Percentiles rank a stretch among this genome's conserved stretches.
phyloP scores from a whole-genome alignment of 2,329 filamentous ascomycete genomes.

The Sclerotinia glacialis region DNA sequence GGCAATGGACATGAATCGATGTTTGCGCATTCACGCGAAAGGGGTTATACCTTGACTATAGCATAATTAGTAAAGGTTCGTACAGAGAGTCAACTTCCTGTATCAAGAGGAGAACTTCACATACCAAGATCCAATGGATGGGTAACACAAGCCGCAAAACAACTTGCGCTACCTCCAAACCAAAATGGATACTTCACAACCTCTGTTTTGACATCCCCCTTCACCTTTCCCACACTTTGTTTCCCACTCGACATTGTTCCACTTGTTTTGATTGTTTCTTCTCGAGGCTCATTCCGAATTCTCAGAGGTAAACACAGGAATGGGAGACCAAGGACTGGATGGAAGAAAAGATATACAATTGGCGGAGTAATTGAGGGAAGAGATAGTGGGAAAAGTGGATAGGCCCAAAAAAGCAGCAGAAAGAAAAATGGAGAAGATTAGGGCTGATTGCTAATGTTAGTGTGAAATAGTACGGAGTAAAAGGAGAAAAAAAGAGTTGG shows the following conservation, averaged over 20 bases:
- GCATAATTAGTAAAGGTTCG: constrained; percentile 6
- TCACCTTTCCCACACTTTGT: constrained; percentile 20
- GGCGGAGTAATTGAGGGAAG: constrained; percentile 4
- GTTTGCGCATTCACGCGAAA: constrained; percentile 8
- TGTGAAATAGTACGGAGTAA: background rate
- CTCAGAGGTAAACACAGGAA: background rate
- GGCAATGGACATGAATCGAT: background rate
- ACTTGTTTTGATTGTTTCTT: constrained; percentile 32
- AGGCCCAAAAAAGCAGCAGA: constrained; percentile 11
- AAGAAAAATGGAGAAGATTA: constrained; percentile 22
- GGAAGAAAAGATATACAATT: constrained; percentile 9
- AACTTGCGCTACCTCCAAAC: constrained; percentile 95
- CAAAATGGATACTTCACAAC: constrained; percentile 70
- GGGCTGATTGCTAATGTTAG: constrained; percentile 7
- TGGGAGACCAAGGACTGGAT: background rate
- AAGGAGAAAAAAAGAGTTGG: background rate
- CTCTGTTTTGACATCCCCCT: constrained; percentile 31
- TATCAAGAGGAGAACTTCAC: constrained; percentile 36
- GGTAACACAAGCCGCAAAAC: constrained; percentile 85
- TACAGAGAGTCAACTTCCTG: background rate
- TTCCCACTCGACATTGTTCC: constrained; percentile 25
- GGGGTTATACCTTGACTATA: constrained; percentile 35
- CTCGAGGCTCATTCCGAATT: constrained; percentile 25
- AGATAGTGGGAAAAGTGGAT: constrained; percentile 14
- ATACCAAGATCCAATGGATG: constrained; percentile 89